Conservation (phyloP, 164 flowering plant species). For the Magnolia kwangsiensis region DNA sequence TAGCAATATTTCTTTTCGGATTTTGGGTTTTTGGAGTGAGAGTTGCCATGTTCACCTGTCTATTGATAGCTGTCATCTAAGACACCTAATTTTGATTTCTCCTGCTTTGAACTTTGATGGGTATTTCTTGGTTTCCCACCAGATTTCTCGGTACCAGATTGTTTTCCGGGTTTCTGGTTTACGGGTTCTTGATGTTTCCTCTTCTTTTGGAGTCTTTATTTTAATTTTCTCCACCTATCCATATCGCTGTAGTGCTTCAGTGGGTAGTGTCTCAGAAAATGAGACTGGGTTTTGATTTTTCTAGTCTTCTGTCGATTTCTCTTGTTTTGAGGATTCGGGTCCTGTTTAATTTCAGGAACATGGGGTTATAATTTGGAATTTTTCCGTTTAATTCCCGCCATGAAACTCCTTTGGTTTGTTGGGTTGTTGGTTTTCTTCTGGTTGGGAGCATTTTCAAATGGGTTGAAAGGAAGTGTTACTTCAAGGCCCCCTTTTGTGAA, state of each 20-base stretch:
- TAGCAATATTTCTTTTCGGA: not conserved
- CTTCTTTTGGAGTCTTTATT: not conserved
- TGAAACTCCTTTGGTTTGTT: constrained; percentile 36
- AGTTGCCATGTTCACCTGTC: not conserved
- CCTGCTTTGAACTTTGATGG: not conserved
- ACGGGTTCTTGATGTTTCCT: not conserved
- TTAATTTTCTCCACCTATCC: not conserved
- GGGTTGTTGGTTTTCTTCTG: constrained; percentile 25
- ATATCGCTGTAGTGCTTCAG: too few species aligned
- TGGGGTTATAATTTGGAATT: not conserved
- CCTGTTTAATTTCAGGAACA: not conserved
- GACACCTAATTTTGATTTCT: not conserved
- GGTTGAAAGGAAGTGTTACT: constrained; percentile 22
- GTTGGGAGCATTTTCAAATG: constrained; percentile 30
- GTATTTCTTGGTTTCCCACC: not conserved
- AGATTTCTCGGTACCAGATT: not conserved
- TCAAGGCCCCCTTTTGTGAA: constrained; percentile 70
- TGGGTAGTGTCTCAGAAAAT: too few species aligned
- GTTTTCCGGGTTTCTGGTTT: not conserved
- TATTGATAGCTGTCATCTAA: not conserved
- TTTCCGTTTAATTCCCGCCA: constrained; percentile 11
- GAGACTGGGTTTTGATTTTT: too few species aligned
- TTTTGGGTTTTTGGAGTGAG: not conserved
- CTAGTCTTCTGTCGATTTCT: not conserved
- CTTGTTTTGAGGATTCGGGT: not conserved